Base-by-base conservation (phyloP, 352 stramenopile species). In the Phytophthora foliorum region DNA sequence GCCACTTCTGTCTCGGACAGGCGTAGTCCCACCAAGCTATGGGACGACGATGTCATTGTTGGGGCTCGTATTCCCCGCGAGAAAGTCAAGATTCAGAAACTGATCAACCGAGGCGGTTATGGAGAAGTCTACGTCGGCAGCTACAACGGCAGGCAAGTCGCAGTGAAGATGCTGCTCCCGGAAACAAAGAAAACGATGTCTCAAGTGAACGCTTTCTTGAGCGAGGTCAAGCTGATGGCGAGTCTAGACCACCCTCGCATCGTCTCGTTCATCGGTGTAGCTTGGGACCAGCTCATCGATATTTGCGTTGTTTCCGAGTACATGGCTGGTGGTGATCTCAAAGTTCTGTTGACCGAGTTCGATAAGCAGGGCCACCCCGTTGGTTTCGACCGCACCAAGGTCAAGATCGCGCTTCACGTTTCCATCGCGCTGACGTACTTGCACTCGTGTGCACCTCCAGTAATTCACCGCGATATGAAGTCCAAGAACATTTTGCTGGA, bases 241-340 rank as follows among this genome's bases (percentile, higher is more conserved):
- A 58, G 54, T 61, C 52, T 78, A 13, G 67, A 86, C 16, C 77
- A 84, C 36, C 53, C 66, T 21, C 59, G 59, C 17, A 82, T 90
- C 53, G 72, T 84, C 4, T 65, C 49, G 11, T 88, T 85, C 14
- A 38, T 86, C 17, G 77, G 75, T 16, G 72, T 86, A 5, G 73
- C 78, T 6, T 86, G 77, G 78, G 69, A 81, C 41, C 63, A 73
- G 32, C 59, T 82, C 24, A 72, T 63, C 9, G 67, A 81, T 21
- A 46, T 85, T 14, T 80, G 70, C 19, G 74, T 74, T 4, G 61
- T 89, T 10, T 83, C 75, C 16, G 80, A 89, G 60, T 85, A 80
- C 74, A 89, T 89, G 80, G 67, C 51, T 38, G 62, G 67, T 1
- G 62, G 67, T 0, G 78, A 89, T 29, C 49, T 89, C 17, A 75